Base-by-base conservation (phyloP, 2,329 filamentous ascomycete species). In the Torrubiellomyces zombiae region DNA sequence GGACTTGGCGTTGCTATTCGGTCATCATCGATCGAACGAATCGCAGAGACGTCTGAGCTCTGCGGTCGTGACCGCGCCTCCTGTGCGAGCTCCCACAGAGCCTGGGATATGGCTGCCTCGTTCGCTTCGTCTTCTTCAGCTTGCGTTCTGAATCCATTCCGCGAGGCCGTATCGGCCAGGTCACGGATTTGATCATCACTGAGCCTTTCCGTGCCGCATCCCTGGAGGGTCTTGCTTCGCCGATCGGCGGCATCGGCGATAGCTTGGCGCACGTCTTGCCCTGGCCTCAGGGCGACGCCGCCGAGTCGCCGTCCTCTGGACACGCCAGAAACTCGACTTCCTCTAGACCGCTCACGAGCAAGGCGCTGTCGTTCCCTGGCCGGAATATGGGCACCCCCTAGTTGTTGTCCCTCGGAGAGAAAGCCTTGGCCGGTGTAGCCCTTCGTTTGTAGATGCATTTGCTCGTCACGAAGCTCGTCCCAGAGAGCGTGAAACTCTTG, bases 371-470 rank as follows among this genome's bases (percentile, higher is more conserved):
- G 75, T 50, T 93, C 85, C 12, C 76, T 60, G 30, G 67, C 55
- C 1, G 78, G 68, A n/a, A 81, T 60, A n/a, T 35, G 39, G 13
- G 39, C 35, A 3, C 76, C 78, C 27, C 85, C 85, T 0, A 94
- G 63, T 8, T 67, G 67, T 10, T 70, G 67, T 2, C 85, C 86
- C 16, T 75, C 56, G 0, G 75, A 74, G 16, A 93, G 55, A 51
- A 94, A 94, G 0, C 79, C 79, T 48, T 93, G 83, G 9, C 86
- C 86, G 0, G 80, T 91, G 43, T 86, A 94, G 11, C 86, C 86
- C 44, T 86, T 89, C 30, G 70, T 56, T 8, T 73, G 43, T 6
- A 94, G 62, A 3, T 71, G 68, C 39, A 83, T 69, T 39, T 86
- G 75, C 50, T 94, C 85, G 29, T 86, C 79, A 12, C 86, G 72